Evolutionary conservation across 371 early-diverging fungal species (phyloP).

Genomic region (Mucor ambiguus): DNA sequence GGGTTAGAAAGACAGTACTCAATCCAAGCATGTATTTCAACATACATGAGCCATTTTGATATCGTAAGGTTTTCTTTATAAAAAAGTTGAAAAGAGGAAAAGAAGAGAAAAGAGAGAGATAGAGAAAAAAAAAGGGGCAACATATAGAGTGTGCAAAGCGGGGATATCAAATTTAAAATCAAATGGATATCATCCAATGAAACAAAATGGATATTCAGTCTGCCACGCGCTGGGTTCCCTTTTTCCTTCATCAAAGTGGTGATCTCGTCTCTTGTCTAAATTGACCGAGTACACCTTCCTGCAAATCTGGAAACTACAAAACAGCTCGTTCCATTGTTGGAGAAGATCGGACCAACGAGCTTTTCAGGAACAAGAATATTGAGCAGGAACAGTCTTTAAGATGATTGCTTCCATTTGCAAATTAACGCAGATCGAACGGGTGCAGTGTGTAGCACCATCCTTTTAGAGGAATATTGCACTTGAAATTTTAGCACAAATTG

Average conservation of each 20-base stretch:
- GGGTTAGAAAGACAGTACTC: too few species aligned
- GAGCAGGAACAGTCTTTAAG: neutral
- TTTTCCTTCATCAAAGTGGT: constrained; percentile 6
- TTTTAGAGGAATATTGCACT: neutral
- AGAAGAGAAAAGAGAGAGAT: neutral
- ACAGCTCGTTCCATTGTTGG: neutral
- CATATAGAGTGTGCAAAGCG: neutral
- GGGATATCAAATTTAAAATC: constrained; percentile 8
- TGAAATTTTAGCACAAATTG: neutral
- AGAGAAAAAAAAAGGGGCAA: neutral
- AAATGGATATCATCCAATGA: constrained; percentile 4
- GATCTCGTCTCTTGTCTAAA: neutral
- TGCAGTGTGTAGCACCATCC: neutral
- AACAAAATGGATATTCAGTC: neutral
- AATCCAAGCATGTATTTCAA: neutral
- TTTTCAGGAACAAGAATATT: neutral
- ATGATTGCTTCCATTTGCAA: neutral
- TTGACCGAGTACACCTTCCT: neutral
- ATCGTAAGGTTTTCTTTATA: neutral
- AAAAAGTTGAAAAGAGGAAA: neutral
- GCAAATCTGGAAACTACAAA: neutral
- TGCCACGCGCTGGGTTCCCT: constrained; percentile 10
- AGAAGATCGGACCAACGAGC: neutral
- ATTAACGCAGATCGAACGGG: neutral
- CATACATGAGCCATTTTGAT: constrained; percentile 5